These are phyloP conservation scores for Collybia sp. DNA, from an alignment of 768 basidiomycete genomes.

Conservation along the genomic window DNA sequence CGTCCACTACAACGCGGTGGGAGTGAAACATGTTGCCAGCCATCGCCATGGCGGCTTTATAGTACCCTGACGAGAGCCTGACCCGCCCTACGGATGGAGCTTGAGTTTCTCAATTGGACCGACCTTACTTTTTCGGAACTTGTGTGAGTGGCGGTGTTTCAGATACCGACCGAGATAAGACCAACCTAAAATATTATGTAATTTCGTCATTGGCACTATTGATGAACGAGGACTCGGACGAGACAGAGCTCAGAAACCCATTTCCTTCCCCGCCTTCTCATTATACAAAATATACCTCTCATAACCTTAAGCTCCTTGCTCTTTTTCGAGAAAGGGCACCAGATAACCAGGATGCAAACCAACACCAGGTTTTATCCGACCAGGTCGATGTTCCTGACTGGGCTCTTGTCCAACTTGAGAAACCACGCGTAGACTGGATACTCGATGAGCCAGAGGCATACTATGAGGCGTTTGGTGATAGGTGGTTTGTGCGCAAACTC, in stretches of 20 bases:
- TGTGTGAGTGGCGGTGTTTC: too few relatives aligned
- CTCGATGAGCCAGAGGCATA: constrained; percentile 69
- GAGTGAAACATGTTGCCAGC: not conserved
- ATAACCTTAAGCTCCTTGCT: constrained; percentile 66
- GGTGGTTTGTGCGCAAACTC: constrained; percentile 70
- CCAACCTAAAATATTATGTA: not conserved
- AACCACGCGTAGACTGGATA: constrained; percentile 89
- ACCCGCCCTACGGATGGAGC: not conserved
- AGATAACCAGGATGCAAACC: constrained; percentile 41
- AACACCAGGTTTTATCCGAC: constrained; percentile 63
- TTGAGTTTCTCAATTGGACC: not conserved
- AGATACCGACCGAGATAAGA: not conserved
- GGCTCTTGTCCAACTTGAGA: constrained; percentile 72
- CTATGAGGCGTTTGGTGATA: constrained; percentile 84
- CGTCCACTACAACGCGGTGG: not conserved
- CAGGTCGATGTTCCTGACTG: constrained; percentile 74
- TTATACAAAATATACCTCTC: constrained; percentile 70
- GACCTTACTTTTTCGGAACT: too few relatives aligned
- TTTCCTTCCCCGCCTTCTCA: constrained; percentile 89
- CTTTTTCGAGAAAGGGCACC: constrained; percentile 53
- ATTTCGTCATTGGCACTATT: constrained; percentile 6
- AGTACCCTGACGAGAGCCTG: not conserved
- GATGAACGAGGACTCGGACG: constrained; percentile 71
- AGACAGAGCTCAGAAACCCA: constrained; percentile 75
- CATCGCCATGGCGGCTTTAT: not conserved